Base-by-base conservation (phyloP, 768 basidiomycete species). In the Russula lepida region DNA sequence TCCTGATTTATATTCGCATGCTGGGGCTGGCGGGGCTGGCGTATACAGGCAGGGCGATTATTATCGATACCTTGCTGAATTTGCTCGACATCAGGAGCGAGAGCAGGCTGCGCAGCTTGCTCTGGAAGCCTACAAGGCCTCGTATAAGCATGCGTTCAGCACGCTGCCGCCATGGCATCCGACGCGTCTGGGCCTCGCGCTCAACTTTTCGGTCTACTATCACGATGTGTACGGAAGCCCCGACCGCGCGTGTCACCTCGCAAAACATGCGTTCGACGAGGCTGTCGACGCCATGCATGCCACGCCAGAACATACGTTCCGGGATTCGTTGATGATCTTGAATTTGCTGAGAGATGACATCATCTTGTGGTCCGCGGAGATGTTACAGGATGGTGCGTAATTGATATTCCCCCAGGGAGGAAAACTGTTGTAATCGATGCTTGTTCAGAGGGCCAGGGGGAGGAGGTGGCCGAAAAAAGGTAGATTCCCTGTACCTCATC, bases 191-290 rank as follows among this genome's bases (percentile, higher is more conserved):
- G 92, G 92, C 37, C 77, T 95, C 54, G 91, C 92, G 35, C 79
- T 95, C 69, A 95, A 94, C 76, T 93, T 95, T 75, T 86, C 90
- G n/a, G 92, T 95, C 54, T 95, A 89, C 77, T 93, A 89, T 73
- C 92, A 92, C 71, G 86, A 94, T 71, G 89, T 93, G 68, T 80
- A 84, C 66, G 84, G 86, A 72, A 88, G 86, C 70, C 89, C 92
- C 27, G 88, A 91, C 69, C 79, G 92, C 90, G 54, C 95, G 54
- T 97, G 95, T 81, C 92, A 95, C 73, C 89, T 98, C 68, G 95
- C 95, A 74, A 94, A 94, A 75, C 88, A 90, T 70, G 92, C 92
- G 4, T 92, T 95, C 71, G 92, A 95, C 72, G 89, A 92, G 68
- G 92, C 92, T 6, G 84, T 95, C 58, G 78, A 81, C 6, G 65